These are phyloP conservation scores for Cicer yamashitae DNA, from an alignment of 306 rosid genomes.

Conservation along the genomic window DNA sequence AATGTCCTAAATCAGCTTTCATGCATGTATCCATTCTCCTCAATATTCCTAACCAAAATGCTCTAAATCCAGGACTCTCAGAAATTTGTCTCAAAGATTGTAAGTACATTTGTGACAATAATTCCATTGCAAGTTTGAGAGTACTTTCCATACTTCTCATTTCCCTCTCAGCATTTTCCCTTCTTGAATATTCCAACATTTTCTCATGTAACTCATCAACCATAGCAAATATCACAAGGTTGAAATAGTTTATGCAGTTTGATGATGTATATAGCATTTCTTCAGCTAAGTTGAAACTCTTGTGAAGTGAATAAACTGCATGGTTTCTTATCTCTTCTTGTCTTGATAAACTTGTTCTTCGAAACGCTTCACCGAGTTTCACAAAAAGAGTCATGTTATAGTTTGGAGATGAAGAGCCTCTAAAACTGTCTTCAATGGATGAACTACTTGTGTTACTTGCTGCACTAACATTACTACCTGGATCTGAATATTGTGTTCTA, in stretches of 20 bases:
- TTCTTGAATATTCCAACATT: slow-evolving; percentile 87
- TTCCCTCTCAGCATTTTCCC: slow-evolving; percentile 87
- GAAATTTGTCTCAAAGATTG: slow-evolving; percentile 67
- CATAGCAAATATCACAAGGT: slow-evolving; percentile 82
- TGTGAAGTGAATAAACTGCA: slow-evolving; percentile 73
- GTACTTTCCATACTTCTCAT: slow-evolving; percentile 95
- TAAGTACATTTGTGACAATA: slow-evolving; percentile 71
- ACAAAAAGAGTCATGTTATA: slow-evolving; percentile 64
- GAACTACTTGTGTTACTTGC: slow-evolving; percentile 66
- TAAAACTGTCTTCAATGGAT: slow-evolving; percentile 62
- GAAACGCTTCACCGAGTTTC: slow-evolving; percentile 82
- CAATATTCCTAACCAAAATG: slow-evolving; percentile 87
- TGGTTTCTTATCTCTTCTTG: slow-evolving; percentile 89
- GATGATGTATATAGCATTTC: slow-evolving; percentile 63
- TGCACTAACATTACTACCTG: slow-evolving; percentile 52
- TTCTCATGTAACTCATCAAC: slow-evolving; percentile 91
- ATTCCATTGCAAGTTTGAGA: slow-evolving; percentile 75
- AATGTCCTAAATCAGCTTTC: slow-evolving; percentile 84
- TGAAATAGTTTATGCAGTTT: slow-evolving; percentile 70
- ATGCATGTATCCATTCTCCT: slow-evolving; percentile 94
- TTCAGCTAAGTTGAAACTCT: slow-evolving; percentile 70
- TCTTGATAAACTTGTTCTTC: slow-evolving; percentile 75
- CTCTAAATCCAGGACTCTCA: slow-evolving; percentile 60
- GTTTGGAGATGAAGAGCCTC: slow-evolving; percentile 55
- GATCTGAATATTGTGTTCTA: slow-evolving; percentile 59